Conservation (phyloP, 2,329 filamentous ascomycete genomes). For the Neophaeococcomyces aloes region DNA sequence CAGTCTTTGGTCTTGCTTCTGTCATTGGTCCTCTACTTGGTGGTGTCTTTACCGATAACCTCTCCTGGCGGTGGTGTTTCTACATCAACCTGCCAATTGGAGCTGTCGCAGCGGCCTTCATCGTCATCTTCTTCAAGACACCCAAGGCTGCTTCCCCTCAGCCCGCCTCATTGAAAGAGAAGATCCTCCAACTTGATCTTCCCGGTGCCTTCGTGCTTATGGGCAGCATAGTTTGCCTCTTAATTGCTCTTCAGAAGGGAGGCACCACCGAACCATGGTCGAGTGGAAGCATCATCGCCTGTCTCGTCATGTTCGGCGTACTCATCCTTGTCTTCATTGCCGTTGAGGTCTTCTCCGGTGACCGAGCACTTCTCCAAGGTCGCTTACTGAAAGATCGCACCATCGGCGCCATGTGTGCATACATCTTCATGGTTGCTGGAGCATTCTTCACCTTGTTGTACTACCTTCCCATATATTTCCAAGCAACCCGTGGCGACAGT, state of each 20-base stretch:
- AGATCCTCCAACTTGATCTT: conserved; percentile 37
- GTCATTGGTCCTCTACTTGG: conserved; percentile 25
- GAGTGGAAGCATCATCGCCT: conserved; percentile 34
- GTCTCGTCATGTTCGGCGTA: conserved; percentile 35
- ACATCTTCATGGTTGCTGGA: conserved; percentile 29
- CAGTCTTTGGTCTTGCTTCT: conserved; percentile 23
- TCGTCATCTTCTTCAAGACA: conserved; percentile 24
- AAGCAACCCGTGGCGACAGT: conserved; percentile 28
- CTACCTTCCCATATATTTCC: conserved; percentile 42
- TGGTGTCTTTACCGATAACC: conserved; percentile 25
- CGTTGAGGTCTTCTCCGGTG: conserved; percentile 29
- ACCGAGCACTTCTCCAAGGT: conserved; percentile 31
- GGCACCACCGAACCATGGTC: conserved; percentile 30
- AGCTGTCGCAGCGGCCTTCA: conserved; percentile 20
- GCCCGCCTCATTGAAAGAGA: conserved; percentile 25
- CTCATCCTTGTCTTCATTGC: conserved; percentile 28
- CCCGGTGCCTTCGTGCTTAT: conserved; percentile 34
- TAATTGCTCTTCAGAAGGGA: conserved; percentile 40
- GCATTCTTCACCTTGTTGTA: conserved; percentile 32
- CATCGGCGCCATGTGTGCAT: conserved; percentile 28
- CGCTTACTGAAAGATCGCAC: conserved; percentile 31
- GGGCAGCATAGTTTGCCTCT: conserved; percentile 29
- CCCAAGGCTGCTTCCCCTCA: conserved; percentile 20
- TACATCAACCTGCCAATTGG: conserved; percentile 29
- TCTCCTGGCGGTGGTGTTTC: conserved; percentile 29